Evolutionary conservation across 768 basidiomycete genomes (phyloP).

Genomic region (Pleurotus ostreatus): DNA sequence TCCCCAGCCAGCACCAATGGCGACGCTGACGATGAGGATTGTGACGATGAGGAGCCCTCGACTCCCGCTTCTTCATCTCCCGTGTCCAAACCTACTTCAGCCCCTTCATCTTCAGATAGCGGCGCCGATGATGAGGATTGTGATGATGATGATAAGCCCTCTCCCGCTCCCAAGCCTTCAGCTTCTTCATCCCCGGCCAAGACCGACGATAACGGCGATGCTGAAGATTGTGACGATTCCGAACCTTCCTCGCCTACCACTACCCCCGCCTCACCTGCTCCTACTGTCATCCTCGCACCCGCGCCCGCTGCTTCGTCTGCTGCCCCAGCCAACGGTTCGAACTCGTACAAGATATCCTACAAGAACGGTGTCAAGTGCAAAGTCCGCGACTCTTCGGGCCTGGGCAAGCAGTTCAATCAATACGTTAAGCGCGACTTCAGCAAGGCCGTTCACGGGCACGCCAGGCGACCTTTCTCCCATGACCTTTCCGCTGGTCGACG

Average conservation of each 20-base stretch:
- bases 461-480: background rate
- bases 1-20: background rate
- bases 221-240: too few species aligned
- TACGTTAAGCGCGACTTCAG: background rate
- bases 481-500: constrained; percentile 8
- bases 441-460: background rate
- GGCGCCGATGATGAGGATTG: too few species aligned
- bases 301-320: background rate
- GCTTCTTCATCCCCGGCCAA: too few species aligned
- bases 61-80: too few species aligned
- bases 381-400: background rate
- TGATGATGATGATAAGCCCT: too few species aligned
- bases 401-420: constrained; percentile 3
- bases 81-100: too few species aligned
- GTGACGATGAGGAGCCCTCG: too few species aligned
- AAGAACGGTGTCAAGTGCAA: constrained; percentile 5
- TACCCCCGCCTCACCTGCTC: background rate
- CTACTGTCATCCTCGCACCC: background rate
- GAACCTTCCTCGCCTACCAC: too few species aligned
- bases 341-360: background rate
- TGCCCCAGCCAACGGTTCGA: background rate
- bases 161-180: too few species aligned
- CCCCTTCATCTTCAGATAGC: too few species aligned
- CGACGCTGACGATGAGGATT: too few species aligned
- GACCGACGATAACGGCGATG: too few species aligned